A percentile compares a stretch with the other conserved stretches of the same genome.
phyloP scores from a whole-genome alignment of 148 eudicot species.

The Fagopyrum tataricum region DNA sequence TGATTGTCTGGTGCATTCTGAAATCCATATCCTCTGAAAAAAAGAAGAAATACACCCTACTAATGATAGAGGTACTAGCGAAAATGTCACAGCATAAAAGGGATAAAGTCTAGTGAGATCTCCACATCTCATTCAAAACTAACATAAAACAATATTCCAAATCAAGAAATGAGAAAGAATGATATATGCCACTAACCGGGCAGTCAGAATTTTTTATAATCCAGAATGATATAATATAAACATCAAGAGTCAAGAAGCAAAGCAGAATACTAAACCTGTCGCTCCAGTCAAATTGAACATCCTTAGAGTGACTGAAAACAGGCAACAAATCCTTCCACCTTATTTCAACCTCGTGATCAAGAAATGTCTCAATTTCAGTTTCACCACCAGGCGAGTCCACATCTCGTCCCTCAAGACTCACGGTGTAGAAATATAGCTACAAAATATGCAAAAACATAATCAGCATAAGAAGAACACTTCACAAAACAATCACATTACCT shows the following conservation, averaged over 20 bases:
- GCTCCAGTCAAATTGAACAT: constrained; percentile 21
- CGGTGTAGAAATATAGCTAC: constrained; percentile 20
- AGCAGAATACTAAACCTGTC: constrained; percentile 15
- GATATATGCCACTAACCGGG: too few species aligned
- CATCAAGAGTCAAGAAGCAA: background rate
- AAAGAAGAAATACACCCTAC: background rate
- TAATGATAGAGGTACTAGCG: background rate
- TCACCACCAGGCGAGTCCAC: constrained; percentile 34
- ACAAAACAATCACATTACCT: background rate
- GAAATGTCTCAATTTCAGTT: constrained; percentile 53
- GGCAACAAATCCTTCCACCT: constrained; percentile 38
- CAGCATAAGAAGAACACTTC: constrained; percentile 1
- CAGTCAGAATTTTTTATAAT: background rate
- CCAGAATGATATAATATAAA: background rate
- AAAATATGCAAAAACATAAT: background rate
- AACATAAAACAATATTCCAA: too few species aligned
- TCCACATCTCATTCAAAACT: too few species aligned
- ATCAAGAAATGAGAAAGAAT: background rate
- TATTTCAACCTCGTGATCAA: constrained; percentile 26
- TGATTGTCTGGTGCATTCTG: background rate
- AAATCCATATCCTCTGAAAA: constrained; percentile 3
- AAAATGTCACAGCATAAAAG: background rate
- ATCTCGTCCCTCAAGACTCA: constrained; percentile 14
- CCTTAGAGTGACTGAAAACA: constrained; percentile 31
- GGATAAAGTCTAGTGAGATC: background rate